Percentiles rank a stretch among this genome's conserved stretches.
phyloP scores from a whole-genome alignment of 331 rosid species.

The Malus hybrid region DNA sequence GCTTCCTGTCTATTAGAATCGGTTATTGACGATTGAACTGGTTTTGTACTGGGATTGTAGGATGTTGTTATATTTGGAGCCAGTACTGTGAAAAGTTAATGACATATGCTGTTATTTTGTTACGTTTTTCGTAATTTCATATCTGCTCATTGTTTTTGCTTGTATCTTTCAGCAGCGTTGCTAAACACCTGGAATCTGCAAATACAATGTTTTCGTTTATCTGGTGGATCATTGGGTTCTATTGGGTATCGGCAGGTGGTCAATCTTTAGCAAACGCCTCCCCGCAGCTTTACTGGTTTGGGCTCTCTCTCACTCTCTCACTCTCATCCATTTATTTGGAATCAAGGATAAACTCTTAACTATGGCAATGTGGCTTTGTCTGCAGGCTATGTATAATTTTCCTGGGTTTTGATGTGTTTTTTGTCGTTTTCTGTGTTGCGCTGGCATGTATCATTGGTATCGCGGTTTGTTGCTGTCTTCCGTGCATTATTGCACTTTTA shows the following conservation, averaged over 20 bases:
- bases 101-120: neutral
- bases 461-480: constrained; percentile 98
- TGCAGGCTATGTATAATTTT: constrained; percentile 93
- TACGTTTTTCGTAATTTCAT: too few relatives aligned
- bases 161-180: constrained; percentile 37
- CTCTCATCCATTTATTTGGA: neutral
- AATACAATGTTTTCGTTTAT: constrained; percentile 92
- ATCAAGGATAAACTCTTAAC: constrained; percentile 17
- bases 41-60: neutral
- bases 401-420: constrained; percentile 96
- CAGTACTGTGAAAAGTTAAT: neutral
- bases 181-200: constrained; percentile 91
- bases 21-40: neutral
- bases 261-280: constrained; percentile 60
- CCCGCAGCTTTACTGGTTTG: constrained; percentile 89
- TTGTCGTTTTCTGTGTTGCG: constrained; percentile 96
- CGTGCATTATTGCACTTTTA: constrained; percentile 88
- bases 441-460: constrained; percentile 90
- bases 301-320: constrained; percentile 5
- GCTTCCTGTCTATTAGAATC: neutral
- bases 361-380: constrained; percentile 26
- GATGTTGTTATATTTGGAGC: neutral
- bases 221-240: constrained; percentile 99
- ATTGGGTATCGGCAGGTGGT: constrained; percentile 94
- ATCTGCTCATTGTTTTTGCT: neutral